These are phyloP conservation scores for Alternaria gansuensis DNA, from an alignment of 2,329 filamentous ascomycete genomes.

Conservation along the genomic window DNA sequence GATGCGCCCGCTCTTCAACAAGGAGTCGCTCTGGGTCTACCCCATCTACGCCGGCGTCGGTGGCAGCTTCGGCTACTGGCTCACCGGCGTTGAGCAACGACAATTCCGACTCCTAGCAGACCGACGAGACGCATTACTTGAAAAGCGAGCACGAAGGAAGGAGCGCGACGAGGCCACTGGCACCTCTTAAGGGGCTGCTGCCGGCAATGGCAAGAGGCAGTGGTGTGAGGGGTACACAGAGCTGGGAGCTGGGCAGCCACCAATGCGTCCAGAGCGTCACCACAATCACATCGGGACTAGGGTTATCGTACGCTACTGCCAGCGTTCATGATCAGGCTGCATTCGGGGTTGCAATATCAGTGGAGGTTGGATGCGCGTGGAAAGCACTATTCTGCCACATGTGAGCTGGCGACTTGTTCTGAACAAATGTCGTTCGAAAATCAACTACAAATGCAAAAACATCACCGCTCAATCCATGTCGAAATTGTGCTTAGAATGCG, in stretches of 20 bases:
- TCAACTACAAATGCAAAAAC: constrained; percentile 22
- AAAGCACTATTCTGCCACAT: constrained; percentile 37
- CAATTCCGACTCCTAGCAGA: constrained; percentile 80
- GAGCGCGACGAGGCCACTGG: constrained; percentile 64
- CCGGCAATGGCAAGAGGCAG: neutral
- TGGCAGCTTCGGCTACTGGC: constrained; percentile 95
- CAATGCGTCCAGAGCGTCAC: constrained; percentile 1
- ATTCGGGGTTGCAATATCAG: constrained; percentile 8
- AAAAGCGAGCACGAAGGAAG: constrained; percentile 85
- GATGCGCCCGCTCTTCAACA: constrained; percentile 93
- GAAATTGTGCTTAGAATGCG: constrained; percentile 29
- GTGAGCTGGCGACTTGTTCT: constrained; percentile 45
- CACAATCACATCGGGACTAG: constrained; percentile 13
- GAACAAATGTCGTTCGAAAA: constrained; percentile 41
- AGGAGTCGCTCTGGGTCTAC: constrained; percentile 86
- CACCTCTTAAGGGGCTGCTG: constrained; percentile 5
- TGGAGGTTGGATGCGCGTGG: constrained; percentile 19
- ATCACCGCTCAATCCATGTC: neutral
- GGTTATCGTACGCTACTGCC: constrained; percentile 14
- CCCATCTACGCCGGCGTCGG: constrained; percentile 86
- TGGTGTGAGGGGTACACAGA: constrained; percentile 13
- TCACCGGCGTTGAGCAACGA: constrained; percentile 85
- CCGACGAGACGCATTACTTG: constrained; percentile 80
- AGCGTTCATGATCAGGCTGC: constrained; percentile 11
- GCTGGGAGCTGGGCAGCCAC: neutral